Evolutionary conservation across 1,284 basidiomycete genomes (phyloP).

Genomic region (Calocybe gambosa): DNA sequence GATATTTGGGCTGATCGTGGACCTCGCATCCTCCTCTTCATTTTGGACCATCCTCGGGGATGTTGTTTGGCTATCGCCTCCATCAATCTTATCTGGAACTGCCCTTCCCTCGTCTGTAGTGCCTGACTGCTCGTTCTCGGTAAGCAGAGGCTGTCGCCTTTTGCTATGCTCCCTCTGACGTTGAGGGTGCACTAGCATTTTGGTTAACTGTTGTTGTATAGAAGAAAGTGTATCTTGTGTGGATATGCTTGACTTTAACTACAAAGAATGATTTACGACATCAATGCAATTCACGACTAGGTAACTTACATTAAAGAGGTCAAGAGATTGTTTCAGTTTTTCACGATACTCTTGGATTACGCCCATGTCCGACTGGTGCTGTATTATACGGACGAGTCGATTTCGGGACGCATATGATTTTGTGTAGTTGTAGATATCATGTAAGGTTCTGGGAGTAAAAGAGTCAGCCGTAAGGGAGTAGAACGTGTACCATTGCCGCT

Average conservation of each 20-base stretch:
- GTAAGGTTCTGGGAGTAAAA: conserved; percentile 4
- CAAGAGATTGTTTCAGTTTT: conserved; percentile 3
- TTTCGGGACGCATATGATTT: conserved; percentile 1
- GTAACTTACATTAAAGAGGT: conserved; percentile 8
- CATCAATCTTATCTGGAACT: too few species aligned
- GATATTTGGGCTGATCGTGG: too few species aligned
- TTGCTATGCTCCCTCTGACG: not conserved
- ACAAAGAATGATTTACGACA: not conserved
- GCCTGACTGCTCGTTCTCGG: too few species aligned
- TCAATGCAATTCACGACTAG: too few species aligned
- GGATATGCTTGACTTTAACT: not conserved
- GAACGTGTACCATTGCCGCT: not conserved
- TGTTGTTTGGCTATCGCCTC: too few species aligned
- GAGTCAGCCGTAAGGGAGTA: not conserved
- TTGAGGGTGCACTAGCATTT: too few species aligned
- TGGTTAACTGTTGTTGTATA: not conserved
- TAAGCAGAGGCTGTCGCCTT: too few species aligned
- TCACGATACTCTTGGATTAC: conserved; percentile 9
- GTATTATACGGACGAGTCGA: conserved; percentile 2
- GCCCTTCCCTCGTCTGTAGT: too few species aligned
- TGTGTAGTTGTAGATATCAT: conserved; percentile 1
- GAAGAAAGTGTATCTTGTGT: not conserved
- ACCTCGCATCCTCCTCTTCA: too few species aligned
- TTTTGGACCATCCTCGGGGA: too few species aligned
- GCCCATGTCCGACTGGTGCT: conserved; percentile 8